Conservation (phyloP, 2,329 filamentous ascomycete genomes). For the Decorospora gaudefroyi region DNA sequence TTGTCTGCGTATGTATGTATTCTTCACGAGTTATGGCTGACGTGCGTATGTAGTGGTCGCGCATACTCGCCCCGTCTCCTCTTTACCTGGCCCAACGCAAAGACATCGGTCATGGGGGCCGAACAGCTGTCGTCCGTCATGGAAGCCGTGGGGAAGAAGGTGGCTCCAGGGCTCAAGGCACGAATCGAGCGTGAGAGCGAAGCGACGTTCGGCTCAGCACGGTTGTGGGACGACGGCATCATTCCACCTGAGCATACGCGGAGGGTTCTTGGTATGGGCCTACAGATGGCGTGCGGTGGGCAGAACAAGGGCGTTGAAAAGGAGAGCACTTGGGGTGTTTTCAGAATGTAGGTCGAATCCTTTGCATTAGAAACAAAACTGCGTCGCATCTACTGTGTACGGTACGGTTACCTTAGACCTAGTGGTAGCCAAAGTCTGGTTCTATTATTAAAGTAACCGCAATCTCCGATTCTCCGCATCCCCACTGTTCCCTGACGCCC, state of each 20-base stretch:
- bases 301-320: conserved; percentile 40
- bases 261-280: conserved; percentile 54
- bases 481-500: conserved; percentile 9
- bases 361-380: too few species aligned
- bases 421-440: too few species aligned
- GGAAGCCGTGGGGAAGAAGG: conserved; percentile 86
- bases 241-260: conserved; percentile 57
- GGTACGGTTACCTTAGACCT: too few species aligned
- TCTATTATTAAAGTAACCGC: too few species aligned
- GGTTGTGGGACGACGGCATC: conserved; percentile 74
- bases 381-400: too few species aligned
- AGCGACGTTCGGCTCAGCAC: conserved; percentile 82
- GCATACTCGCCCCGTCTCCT: conserved; percentile 90
- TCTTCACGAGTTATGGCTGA: conserved; percentile 1
- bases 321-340: conserved; percentile 48
- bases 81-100: conserved; percentile 98
- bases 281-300: conserved; percentile 53
- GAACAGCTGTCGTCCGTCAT: conserved; percentile 92
- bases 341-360: conserved; percentile 47
- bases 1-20: conserved; percentile 19
- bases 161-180: conserved; percentile 77
- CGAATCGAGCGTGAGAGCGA: conserved; percentile 91
- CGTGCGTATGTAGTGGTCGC: conserved; percentile 63
- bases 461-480: conserved; percentile 8
- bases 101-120: conserved; percentile 92